Base-by-base conservation (phyloP, 164 flowering plant genomes). In the Litsea cubeba region DNA sequence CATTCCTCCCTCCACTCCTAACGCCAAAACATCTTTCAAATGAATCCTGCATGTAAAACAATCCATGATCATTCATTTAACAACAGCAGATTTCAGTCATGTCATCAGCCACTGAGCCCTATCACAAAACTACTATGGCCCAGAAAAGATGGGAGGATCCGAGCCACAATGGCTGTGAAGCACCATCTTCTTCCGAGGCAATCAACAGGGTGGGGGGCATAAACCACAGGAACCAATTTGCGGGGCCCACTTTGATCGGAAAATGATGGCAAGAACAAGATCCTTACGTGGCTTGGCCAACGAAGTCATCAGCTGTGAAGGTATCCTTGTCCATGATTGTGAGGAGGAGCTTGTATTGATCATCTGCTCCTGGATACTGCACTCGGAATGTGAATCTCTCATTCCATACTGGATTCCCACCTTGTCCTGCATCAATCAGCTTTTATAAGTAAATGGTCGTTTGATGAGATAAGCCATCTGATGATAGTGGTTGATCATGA, bases 261-360 rank as follows among this genome's bases (percentile, higher is more conserved):
- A 54, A 2, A 54, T 18, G 20, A 17, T 28, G 20, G 3, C 24
- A 46, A 69, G 18, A 40, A 15, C 12, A 46, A 28, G 2, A 50
- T 32, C 20, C 85, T 77, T 84, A 89, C 89, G 84, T 81, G 64
- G 90, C 80, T 81, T 86, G 67, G 0, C 92, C 94, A 17, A 85
- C 30, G 49, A 81, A 88, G 74, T 92, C 94, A 74, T 90, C 97
- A 8, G 79, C 25, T 5, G 91, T 79, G 76, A 92, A 89, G 49
- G 85, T 88, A 76, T 90, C 95, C 50, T 86, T 81, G 81, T 90
- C 97, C 89, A 90, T 83, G 82, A 92, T 78, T 66, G 76, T 86
- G 70, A 92, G 87, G 20, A 77, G 70, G 73, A 92, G 84, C 79
- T 89, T 90, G 85, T 82, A 85, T 3, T 88, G 77, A 35, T 77